Evolutionary conservation across 805 yeast genomes (phyloP).

Genomic region (Candida stauntonica): DNA sequence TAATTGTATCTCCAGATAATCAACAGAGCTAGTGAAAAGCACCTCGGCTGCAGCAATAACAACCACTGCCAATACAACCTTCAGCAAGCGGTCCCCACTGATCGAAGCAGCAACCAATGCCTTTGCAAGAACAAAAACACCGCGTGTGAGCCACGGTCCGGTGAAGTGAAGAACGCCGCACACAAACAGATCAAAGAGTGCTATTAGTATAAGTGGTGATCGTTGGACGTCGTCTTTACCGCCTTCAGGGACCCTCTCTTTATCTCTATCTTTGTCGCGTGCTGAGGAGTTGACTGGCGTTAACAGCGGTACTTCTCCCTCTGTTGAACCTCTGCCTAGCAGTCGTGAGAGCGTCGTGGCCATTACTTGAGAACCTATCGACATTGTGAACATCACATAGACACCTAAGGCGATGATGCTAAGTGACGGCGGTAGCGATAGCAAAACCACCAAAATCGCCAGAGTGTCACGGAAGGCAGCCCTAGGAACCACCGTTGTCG

Average conservation of each 20-base stretch:
- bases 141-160: constrained; percentile 22
- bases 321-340: constrained; percentile 1
- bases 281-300: neutral
- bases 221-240: constrained; percentile 4
- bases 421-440: constrained; percentile 23
- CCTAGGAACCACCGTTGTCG: constrained; percentile 18
- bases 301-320: neutral
- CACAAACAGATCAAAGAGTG: constrained; percentile 18
- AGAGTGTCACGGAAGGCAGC: constrained; percentile 23
- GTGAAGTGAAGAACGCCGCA: constrained; percentile 17
- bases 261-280: constrained; percentile 3
- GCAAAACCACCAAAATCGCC: constrained; percentile 21
- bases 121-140: constrained; percentile 22
- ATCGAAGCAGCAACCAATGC: constrained; percentile 21
- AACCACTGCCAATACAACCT: constrained; percentile 9
- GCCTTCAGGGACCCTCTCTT: too few species aligned
- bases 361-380: constrained; percentile 5
- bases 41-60: constrained; percentile 12
- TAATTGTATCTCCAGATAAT: constrained; percentile 8
- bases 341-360: constrained; percentile 6
- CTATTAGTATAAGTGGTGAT: constrained; percentile 16
- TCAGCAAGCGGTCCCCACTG: constrained; percentile 18
- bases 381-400: constrained; percentile 9
- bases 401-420: constrained; percentile 16
- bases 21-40: constrained; percentile 8